Evolutionary conservation across 768 basidiomycete species (phyloP).

Genomic region (Roridomyces roridus): DNA sequence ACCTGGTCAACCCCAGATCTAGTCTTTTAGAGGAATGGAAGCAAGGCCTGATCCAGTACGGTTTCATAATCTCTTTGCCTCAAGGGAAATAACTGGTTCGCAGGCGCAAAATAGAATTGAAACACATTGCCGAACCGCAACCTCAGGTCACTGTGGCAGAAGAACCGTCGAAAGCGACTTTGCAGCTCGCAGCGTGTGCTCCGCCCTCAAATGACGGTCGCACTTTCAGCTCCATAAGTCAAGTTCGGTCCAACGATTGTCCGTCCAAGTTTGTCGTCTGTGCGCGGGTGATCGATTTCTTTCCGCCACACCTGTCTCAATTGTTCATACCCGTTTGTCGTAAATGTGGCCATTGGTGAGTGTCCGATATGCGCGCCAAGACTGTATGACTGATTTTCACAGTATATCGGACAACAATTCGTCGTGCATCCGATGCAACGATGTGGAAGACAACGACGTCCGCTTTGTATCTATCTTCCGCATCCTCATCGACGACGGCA

Average conservation of each 20-base stretch:
- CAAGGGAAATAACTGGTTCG: background rate
- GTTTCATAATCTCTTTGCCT: background rate
- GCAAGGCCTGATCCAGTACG: slow-evolving; percentile 47
- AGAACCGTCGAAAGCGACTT: too few relatives aligned
- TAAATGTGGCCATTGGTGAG: slow-evolving; percentile 57
- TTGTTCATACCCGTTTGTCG: slow-evolving; percentile 57
- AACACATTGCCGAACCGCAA: slow-evolving; percentile 7
- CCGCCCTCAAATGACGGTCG: background rate
- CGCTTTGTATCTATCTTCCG: slow-evolving; percentile 55
- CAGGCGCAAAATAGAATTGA: slow-evolving; percentile 39
- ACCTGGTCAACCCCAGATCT: slow-evolving; percentile 45
- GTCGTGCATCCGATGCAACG: slow-evolving; percentile 59
- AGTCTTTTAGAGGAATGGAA: slow-evolving; percentile 45
- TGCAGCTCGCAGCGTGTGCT: background rate
- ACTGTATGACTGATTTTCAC: slow-evolving; percentile 3
- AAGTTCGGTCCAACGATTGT: slow-evolving; percentile 40
- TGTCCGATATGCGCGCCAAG: background rate
- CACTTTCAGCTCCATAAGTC: slow-evolving; percentile 24
- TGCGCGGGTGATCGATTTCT: slow-evolving; percentile 61
- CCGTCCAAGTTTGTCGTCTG: slow-evolving; percentile 48
- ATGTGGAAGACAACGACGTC: slow-evolving; percentile 57
- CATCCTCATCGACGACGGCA: slow-evolving; percentile 58
- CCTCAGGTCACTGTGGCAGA: background rate
- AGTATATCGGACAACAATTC: slow-evolving; percentile 52
- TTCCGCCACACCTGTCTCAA: slow-evolving; percentile 55